Evolutionary conservation across 2,329 filamentous ascomycete genomes (phyloP).

Genomic region (Coniochaeta hoffmannii): DNA sequence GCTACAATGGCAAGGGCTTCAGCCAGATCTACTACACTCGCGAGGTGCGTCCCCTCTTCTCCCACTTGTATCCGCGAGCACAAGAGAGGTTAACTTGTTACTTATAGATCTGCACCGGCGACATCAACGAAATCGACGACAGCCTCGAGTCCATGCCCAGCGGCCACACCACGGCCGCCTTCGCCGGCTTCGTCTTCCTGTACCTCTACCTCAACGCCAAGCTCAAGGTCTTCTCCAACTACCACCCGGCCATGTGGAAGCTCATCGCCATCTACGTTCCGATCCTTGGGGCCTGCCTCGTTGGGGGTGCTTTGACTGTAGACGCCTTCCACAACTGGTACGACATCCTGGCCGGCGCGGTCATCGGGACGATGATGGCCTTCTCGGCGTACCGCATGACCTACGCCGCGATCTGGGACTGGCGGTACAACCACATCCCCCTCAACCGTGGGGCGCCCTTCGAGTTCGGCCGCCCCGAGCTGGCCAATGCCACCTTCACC

Average conservation of each 20-base stretch:
- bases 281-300: constrained; percentile 58
- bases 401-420: constrained; percentile 62
- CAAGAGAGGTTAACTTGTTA: too few species aligned
- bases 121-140: constrained; percentile 58
- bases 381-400: constrained; percentile 60
- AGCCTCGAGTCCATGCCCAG: constrained; percentile 64
- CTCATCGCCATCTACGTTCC: constrained; percentile 57
- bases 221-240: constrained; percentile 67
- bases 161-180: constrained; percentile 67
- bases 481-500: constrained; percentile 50
- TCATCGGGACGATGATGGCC: constrained; percentile 59
- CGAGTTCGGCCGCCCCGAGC: constrained; percentile 37
- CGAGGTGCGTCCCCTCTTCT: too few species aligned
- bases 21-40: constrained; percentile 59
- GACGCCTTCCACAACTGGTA: constrained; percentile 73
- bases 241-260: constrained; percentile 70
- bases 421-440: constrained; percentile 57
- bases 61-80: too few species aligned
- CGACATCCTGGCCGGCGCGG: constrained; percentile 58
- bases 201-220: constrained; percentile 72
- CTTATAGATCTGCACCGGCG: constrained; percentile 65
- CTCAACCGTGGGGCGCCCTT: constrained; percentile 51
- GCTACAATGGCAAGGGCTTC: constrained; percentile 45
- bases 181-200: constrained; percentile 63
- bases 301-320: constrained; percentile 63